Evolutionary conservation across 2,329 filamentous ascomycete species (phyloP).

Genomic region (Colletotrichum horii): DNA sequence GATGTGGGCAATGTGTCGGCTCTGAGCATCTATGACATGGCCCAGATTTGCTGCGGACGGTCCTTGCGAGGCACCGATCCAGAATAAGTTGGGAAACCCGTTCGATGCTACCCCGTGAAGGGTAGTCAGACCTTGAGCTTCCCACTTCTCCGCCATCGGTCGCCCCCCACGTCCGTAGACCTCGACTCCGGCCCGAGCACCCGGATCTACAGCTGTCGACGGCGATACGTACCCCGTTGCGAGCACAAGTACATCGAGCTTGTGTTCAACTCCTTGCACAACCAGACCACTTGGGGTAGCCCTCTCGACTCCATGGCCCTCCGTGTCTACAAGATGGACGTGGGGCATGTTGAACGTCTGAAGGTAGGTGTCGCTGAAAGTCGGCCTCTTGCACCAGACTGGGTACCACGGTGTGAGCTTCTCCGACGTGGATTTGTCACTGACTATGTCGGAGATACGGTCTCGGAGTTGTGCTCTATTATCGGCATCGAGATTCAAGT

Average conservation of each 20-base stretch:
- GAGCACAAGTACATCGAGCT: slow-evolving; percentile 43
- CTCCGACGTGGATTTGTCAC: slow-evolving; percentile 54
- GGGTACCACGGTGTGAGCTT: slow-evolving; percentile 65
- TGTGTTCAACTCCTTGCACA: slow-evolving; percentile 50
- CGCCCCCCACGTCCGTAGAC: not conserved
- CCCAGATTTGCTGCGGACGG: not conserved
- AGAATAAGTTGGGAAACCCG: not conserved
- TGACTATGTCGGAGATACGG: slow-evolving; percentile 55
- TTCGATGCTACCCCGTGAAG: not conserved
- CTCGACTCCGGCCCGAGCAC: not conserved
- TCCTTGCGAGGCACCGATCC: not conserved
- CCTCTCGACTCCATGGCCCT: slow-evolving; percentile 54
- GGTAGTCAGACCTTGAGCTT: not conserved
- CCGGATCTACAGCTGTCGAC: not conserved
- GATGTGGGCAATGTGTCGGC: not conserved
- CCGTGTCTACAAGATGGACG: slow-evolving; percentile 66
- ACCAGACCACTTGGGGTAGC: slow-evolving; percentile 52
- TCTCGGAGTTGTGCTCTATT: slow-evolving; percentile 48
- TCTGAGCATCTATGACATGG: not conserved
- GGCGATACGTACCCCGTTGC: slow-evolving; percentile 42
- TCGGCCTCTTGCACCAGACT: slow-evolving; percentile 67
- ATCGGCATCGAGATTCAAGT: slow-evolving; percentile 45
- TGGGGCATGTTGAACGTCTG: slow-evolving; percentile 61
- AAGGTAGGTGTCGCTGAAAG: slow-evolving; percentile 66
- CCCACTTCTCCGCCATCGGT: not conserved